Conservation (phyloP, 306 rosid genomes). For the Prunus mume region DNA sequence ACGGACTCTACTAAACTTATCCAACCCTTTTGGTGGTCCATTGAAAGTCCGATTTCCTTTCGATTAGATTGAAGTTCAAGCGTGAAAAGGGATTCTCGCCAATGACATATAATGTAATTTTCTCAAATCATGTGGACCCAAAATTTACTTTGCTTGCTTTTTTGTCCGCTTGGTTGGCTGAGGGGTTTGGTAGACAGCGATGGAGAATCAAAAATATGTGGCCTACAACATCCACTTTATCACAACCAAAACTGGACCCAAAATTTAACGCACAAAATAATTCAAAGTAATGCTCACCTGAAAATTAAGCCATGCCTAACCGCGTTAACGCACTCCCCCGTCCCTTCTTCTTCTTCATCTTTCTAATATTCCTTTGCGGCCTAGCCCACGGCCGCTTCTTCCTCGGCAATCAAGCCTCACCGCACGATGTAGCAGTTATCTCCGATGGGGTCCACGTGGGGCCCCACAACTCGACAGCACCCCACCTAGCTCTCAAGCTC, state of each 20-base stretch:
- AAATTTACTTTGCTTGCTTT: not conserved
- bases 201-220: not conserved
- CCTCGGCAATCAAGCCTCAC: not conserved
- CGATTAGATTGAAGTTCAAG: too few relatives aligned
- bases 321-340: not conserved
- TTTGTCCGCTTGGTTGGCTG: not conserved
- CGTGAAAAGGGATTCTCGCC: too few relatives aligned
- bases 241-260: not conserved
- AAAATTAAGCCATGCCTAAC: not conserved
- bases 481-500: not conserved
- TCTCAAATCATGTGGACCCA: not conserved
- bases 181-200: not conserved
- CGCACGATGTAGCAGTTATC: conserved; percentile 21
- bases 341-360: conserved; percentile 25
- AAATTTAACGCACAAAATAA: not conserved
- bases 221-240: not conserved
- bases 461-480: not conserved
- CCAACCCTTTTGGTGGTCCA: too few relatives aligned
- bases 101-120: not conserved
- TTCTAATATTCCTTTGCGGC: conserved; percentile 31
- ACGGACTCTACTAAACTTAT: too few relatives aligned
- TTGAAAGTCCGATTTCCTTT: too few relatives aligned
- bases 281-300: not conserved
- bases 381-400: conserved; percentile 26
- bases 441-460: conserved; percentile 46